Evolutionary conservation across 257 asterid genomes (phyloP).

Genomic region (Phtheirospermum japonicum): DNA sequence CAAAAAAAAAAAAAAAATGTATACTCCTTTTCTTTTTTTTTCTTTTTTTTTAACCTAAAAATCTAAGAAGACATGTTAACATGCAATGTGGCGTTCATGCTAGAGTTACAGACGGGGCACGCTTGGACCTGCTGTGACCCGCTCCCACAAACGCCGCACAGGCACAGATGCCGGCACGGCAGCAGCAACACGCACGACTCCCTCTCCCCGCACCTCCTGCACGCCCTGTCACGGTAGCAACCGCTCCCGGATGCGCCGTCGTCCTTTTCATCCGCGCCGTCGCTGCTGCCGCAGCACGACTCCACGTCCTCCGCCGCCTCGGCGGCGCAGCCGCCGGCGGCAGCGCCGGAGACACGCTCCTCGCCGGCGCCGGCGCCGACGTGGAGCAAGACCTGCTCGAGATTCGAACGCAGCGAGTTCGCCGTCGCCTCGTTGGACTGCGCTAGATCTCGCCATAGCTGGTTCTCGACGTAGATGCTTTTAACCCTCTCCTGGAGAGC

Average conservation of each 20-base stretch:
- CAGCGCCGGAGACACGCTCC: conserved; percentile 29
- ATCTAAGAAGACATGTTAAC: conserved; percentile 47
- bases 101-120: conserved; percentile 69
- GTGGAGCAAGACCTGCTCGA: conserved; percentile 63
- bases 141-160: conserved; percentile 68
- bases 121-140: conserved; percentile 52
- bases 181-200: conserved; percentile 67
- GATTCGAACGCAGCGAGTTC: conserved; percentile 54
- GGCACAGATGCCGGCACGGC: conserved; percentile 86
- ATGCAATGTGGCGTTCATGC: conserved; percentile 72
- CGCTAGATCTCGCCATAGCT: conserved; percentile 65
- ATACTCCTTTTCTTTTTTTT: background rate
- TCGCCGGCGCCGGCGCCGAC: conserved; percentile 27
- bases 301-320: conserved; percentile 50
- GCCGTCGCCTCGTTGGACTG: conserved; percentile 79
- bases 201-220: conserved; percentile 57
- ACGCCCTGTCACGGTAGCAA: conserved; percentile 29
- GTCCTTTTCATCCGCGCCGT: conserved; percentile 4
- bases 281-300: conserved; percentile 76
- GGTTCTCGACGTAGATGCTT: conserved; percentile 54
- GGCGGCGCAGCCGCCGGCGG: conserved; percentile 28
- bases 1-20: background rate
- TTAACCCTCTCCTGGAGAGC: conserved; percentile 61
- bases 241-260: conserved; percentile 15
- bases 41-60: conserved; percentile 16